phyloP scores from a whole-genome alignment of 108 stramenopile genomes.

The Cyclotella atomus region DNA sequence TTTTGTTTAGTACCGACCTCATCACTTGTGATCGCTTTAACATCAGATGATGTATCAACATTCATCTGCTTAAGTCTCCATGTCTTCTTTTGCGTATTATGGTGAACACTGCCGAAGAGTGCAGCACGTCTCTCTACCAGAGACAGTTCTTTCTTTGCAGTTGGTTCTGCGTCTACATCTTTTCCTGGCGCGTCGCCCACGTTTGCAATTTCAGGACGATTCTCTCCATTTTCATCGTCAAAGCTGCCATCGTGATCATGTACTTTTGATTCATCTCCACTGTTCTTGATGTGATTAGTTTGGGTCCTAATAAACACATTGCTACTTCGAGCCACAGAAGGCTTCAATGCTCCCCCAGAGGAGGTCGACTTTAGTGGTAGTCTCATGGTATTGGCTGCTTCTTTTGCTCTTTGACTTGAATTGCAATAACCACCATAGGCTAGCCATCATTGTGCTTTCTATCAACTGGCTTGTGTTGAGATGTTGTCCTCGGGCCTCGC shows the following conservation, averaged over 20 bases:
- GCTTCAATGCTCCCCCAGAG: background rate
- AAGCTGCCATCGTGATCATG: no score
- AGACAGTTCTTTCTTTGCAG: background rate
- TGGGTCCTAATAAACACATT: no score
- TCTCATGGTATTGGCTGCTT: background rate
- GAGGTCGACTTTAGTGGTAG: background rate
- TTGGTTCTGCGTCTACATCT: no score
- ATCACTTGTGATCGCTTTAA: background rate
- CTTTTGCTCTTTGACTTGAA: no score
- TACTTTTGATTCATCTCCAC: background rate
- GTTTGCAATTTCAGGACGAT: background rate
- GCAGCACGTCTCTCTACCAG: conserved; percentile 1
- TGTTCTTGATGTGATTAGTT: background rate
- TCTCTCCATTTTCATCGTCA: conserved; percentile 5
- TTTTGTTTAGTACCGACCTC: background rate
- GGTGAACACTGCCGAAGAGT: background rate
- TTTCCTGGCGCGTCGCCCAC: background rate
- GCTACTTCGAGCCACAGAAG: no score
- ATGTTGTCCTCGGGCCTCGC: no score
- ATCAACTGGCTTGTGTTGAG: no score
- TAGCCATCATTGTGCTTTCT: no score
- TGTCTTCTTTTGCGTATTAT: background rate
- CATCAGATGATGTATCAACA: no score
- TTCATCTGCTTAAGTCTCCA: no score
- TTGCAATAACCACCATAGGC: no score